A percentile compares a stretch with the other conserved stretches of the same genome.
phyloP scores from a whole-genome alignment of 257 asterid genomes.

The Anisodus tanguticus region DNA sequence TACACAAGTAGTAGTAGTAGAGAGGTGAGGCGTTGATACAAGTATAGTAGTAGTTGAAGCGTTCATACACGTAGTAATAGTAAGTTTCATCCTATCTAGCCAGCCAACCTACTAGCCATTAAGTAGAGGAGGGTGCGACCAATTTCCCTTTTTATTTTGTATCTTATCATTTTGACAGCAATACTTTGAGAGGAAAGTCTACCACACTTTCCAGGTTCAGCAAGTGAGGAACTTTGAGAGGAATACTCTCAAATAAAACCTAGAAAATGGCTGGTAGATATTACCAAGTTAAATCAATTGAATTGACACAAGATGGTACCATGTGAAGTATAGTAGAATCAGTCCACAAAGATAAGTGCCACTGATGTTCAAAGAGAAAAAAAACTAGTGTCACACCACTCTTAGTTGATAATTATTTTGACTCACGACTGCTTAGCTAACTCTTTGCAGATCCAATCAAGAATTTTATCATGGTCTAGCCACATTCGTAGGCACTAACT shows the following conservation, averaged over 20 bases:
- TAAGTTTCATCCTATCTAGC: too few relatives aligned
- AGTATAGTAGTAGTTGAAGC: too few relatives aligned
- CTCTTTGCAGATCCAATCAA: conserved; percentile 30
- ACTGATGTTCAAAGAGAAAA: conserved; percentile 6
- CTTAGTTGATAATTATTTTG: conserved; percentile 18
- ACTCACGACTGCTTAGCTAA: conserved; percentile 23
- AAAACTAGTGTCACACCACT: conserved; percentile 15
- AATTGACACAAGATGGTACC: neutral
- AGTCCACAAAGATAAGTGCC: conserved; percentile 29
- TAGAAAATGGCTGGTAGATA: conserved; percentile 13
- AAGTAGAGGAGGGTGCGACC: neutral
- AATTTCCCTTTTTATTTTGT: neutral
- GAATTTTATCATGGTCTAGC: conserved; percentile 5
- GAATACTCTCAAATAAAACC: neutral
- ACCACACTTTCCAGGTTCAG: neutral
- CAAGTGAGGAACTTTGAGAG: conserved; percentile 2
- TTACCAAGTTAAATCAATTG: conserved; percentile 25
- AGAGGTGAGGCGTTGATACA: too few relatives aligned
- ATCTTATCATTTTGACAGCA: neutral
- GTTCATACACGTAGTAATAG: too few relatives aligned
- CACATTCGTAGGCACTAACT: neutral
- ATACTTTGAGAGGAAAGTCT: neutral
- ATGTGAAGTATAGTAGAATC: conserved; percentile 11
- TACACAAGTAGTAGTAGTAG: too few relatives aligned
- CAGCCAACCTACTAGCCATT: too few relatives aligned